Evolutionary conservation across 176 grass and related monocot species (phyloP), one percentile per base, ranked within the genome.

Genomic region (Oryza rufipogon): DNA sequence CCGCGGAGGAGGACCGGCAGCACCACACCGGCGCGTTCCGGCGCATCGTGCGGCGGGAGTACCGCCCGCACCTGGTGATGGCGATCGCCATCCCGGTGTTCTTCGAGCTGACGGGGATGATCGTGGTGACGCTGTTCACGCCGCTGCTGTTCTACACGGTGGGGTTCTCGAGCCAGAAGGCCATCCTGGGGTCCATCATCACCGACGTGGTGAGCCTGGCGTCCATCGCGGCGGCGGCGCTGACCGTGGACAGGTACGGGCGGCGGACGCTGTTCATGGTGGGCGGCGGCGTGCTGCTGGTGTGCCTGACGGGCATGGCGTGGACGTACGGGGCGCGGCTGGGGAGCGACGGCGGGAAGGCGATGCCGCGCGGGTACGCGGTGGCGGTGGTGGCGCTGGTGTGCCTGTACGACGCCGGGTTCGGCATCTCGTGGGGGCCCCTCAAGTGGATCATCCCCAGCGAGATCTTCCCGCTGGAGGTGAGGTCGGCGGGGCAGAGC

Each of bases 71-170:
- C 58, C 39, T 89, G 1, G 64, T 77, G 16, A 94, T 94, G 56
- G 82, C 80, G 9, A 69, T 87, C 6, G 60, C 54, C 9, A 80
- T 92, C 22, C 93, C 83, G 16, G 6, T 90, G 10, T 94, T 94
- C 85, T 91, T 86, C 79, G 64, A 95, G 65, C 70, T 95, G 46
- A 95, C 93, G 0, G 90, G 90, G 6, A 79, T 95, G 69, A 88
- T 88, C 20, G 75, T 81, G 12, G 72, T 92, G 64, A 88, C 71
- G 48, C 52, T 92, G 25, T 95, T 90, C 16, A 61, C 88, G 7
- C 91, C 91, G 0, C 83, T 92, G 39, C 61, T 93, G 48, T 91
- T 96, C 85, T 78, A 81, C 39, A 86, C 87, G 1, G 46, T 95
- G 5, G 93, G 93, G n/a, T 92, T 95, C 88, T 85, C 63, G 26